Evolutionary conservation across 257 asterid genomes (phyloP), one percentile per base, ranked within the genome.

Genomic region (Solanum peruvianum): DNA sequence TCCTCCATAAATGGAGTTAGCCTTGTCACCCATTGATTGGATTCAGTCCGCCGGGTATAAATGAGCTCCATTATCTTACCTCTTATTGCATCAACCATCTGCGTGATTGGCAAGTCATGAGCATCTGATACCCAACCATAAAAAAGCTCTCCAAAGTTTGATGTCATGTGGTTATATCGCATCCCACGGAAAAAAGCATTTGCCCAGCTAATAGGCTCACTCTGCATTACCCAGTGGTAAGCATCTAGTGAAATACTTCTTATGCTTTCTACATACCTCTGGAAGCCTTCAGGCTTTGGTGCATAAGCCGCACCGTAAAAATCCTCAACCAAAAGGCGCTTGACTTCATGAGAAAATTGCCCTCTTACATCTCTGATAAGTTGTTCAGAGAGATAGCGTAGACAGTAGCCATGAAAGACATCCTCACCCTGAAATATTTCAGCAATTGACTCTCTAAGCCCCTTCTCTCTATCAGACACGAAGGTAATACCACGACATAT

Each of bases 191-290:
- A 95, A 87, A 86, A 93, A 3, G 99, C 95, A 70, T 94, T 96
- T 23, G 98, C 94, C 99, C 99, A 97, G 91, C 93, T 98, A 71
- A 88, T 91, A 4, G 99, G 99, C 90, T 95, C 99, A 42, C 97
- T 97, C 89, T 89, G 94, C 97, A 94, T 91, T 66, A 96, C 86
- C 99, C 99, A 97, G 52, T 94, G 93, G 82, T 95, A 94, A 21
- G 98, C 99, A 67, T 96, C 98, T 2, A 88, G 45, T 66, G 99
- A 97, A 82, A 96, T 95, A 45, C 90, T 91, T 88, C 94, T 96
- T 37, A 97, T 92, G 91, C 95, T 95, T 47, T 97, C 99, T 73
- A 89, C 90, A 29, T 93, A 92, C 84, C 92, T 90, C 60, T 92
- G 95, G 86, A 97, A 97, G 90, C 92, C 94, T 89, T 97, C 98